Evolutionary conservation across 768 basidiomycete species (phyloP), one percentile per base, ranked within the genome.

Genomic region (Termitomyces sp.): DNA sequence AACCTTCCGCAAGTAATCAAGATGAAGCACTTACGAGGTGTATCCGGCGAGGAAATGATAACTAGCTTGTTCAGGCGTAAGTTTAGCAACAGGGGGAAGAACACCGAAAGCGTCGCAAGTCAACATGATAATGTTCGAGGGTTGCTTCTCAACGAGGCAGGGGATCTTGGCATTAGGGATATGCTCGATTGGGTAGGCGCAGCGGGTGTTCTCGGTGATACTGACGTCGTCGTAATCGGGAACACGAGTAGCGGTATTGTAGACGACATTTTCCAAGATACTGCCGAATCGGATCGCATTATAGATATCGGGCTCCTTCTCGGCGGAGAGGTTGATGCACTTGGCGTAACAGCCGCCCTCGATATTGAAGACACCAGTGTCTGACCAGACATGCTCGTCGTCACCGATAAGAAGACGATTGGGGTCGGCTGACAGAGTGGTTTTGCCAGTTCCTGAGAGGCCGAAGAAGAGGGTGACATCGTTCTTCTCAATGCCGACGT

Each of bases 291-390:
- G 82, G 76, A 99, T 96, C 58, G 97, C 97, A 68, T 86, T 88
- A 83, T 76, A 96, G 70, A 99, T 99, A 72, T 98, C 97, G 55
- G 97, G 97, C 70, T 99, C 97, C 81, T 98, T 98, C 76, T 97
- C 93, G 24, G 87, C 85, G 44, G 94, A 94, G 60, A 99, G 86
- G 80, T 97, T 97, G 79, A 98, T 90, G 73, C 86, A 89, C 78
- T 99, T 98, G 74, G 97, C 97, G 72, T 98, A 99, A 76, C 97
- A 99, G 52, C 97, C 97, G 63, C 97, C 97, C 70, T 99, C 97
- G 69, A 99, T 99, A 82, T 98, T 98, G 87, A 99, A 99, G 61
- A 99, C 96, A 69, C 97, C 97, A 18, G 81, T 88, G 75, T 99
- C 97, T 16, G 93, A 94, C 97, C 97, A 99, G 68, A 99, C 97